These are phyloP conservation scores for Gloeopeniophorella convolvens DNA, from an alignment of 768 basidiomycete genomes.

Conservation along the genomic window DNA sequence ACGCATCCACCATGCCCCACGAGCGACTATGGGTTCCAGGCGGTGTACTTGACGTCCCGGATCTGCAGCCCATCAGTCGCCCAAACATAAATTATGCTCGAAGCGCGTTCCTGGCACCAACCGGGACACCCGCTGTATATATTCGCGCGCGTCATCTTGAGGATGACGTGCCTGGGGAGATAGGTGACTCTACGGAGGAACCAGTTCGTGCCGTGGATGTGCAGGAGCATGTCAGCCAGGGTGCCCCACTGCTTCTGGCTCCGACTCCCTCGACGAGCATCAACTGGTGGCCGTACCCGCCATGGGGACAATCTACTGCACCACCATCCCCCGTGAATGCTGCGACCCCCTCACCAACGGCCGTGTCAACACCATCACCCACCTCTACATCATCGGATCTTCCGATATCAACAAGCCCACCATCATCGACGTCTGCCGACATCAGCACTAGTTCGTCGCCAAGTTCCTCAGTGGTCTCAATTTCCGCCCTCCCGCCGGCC, in stretches of 20 bases:
- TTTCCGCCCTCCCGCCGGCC: conserved; percentile 26
- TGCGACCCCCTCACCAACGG: background rate
- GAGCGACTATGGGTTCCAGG: background rate
- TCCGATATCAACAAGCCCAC: background rate
- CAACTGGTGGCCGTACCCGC: conserved; percentile 32
- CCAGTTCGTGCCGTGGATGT: background rate
- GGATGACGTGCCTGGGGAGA: background rate
- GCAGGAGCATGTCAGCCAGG: background rate
- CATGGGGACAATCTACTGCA: conserved; percentile 22
- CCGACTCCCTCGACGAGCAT: conserved; percentile 22
- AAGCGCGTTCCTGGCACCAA: background rate
- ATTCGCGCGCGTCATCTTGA: background rate
- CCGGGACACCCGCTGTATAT: background rate
- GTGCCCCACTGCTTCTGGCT: background rate
- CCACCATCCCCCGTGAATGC: background rate
- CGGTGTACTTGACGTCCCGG: background rate
- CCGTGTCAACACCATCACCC: background rate
- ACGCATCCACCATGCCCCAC: background rate
- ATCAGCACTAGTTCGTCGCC: conserved; percentile 1
- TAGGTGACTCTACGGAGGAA: background rate
- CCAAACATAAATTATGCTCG: conserved; percentile 8
- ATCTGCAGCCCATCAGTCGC: background rate
- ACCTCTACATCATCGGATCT: background rate
- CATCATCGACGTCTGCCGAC: background rate
- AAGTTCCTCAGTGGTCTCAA: conserved; percentile 14